Conservation (phyloP, 2,329 filamentous ascomycete genomes). For the Berkeleyomyces rouxiae region DNA sequence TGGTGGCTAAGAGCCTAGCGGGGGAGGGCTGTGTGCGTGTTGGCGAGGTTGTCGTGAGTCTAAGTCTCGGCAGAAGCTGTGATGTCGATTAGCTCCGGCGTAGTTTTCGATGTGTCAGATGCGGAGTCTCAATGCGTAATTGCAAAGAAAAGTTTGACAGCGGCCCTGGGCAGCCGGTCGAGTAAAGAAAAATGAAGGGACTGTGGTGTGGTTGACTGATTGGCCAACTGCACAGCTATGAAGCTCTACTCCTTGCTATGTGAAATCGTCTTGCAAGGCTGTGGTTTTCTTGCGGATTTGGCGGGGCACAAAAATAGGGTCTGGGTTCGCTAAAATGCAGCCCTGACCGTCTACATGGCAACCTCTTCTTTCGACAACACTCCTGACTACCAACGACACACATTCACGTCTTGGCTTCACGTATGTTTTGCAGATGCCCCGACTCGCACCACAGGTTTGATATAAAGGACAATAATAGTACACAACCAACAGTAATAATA, state of each 20-base stretch:
- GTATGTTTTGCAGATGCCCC: background rate
- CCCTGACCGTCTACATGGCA: background rate
- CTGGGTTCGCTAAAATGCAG: background rate
- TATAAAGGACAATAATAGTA: conserved; percentile 8
- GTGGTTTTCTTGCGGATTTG: background rate
- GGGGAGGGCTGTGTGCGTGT: background rate
- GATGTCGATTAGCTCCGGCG: background rate
- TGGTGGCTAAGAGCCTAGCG: background rate
- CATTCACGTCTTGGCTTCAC: background rate
- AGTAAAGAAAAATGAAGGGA: background rate
- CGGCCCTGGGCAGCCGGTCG: too few species aligned
- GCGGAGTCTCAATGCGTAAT: too few species aligned
- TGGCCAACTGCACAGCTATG: background rate
- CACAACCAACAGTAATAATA: conserved; percentile 21
- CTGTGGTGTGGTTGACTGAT: background rate
- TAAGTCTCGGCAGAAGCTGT: too few species aligned
- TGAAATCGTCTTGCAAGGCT: background rate
- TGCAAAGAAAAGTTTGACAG: too few species aligned
- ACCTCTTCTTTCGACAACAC: background rate
- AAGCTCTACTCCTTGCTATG: too few species aligned
- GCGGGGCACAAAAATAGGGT: background rate
- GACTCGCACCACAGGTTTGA: background rate
- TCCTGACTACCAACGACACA: too few species aligned
- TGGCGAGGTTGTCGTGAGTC: background rate
- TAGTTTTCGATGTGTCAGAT: too few species aligned